phyloP scores from a whole-genome alignment of 192 early-diverging fungal genomes.

The Gonapodya prolifera region DNA sequence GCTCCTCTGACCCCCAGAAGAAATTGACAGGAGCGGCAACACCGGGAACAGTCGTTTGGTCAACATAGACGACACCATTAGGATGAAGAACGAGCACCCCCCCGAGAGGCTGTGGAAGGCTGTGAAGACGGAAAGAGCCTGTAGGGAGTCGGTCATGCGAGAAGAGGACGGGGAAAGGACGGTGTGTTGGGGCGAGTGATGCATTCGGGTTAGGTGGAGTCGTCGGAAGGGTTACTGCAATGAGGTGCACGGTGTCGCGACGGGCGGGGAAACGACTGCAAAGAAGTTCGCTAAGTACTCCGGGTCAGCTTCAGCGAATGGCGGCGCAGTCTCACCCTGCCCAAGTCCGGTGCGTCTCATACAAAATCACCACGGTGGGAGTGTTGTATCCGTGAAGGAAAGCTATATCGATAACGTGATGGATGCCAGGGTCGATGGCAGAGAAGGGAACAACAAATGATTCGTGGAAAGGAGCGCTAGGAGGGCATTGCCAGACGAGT shows the following conservation, averaged over 20 bases:
- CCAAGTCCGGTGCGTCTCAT: conserved; percentile 76
- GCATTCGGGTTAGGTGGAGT: background rate
- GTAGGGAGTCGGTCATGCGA: conserved; percentile 65
- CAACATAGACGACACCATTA: conserved; percentile 73
- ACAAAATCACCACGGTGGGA: conserved; percentile 88
- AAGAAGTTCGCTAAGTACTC: background rate
- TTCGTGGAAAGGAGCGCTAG: conserved; percentile 31
- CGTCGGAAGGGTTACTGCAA: conserved; percentile 38
- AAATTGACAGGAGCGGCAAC: conserved; percentile 60
- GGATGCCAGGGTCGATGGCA: conserved; percentile 40
- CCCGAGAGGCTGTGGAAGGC: conserved; percentile 71
- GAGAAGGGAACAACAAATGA: conserved; percentile 56
- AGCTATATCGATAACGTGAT: conserved; percentile 74
- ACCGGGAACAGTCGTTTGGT: conserved; percentile 65
- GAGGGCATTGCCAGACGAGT: no score
- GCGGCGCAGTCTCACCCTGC: conserved; percentile 47
- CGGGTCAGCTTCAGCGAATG: background rate
- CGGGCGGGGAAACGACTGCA: conserved; percentile 42
- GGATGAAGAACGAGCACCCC: conserved; percentile 70
- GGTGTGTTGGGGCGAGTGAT: conserved; percentile 68
- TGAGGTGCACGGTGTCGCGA: conserved; percentile 58
- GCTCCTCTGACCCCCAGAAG: conserved; percentile 39
- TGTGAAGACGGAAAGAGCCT: conserved; percentile 54
- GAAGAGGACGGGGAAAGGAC: conserved; percentile 71
- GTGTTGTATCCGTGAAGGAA: conserved; percentile 87